Percentiles rank a stretch among this genome's conserved stretches.
These are phyloP conservation scores for Beauveria pseudobassiana DNA, from an alignment of 2,329 filamentous ascomycete species.

Conservation along the genomic window DNA sequence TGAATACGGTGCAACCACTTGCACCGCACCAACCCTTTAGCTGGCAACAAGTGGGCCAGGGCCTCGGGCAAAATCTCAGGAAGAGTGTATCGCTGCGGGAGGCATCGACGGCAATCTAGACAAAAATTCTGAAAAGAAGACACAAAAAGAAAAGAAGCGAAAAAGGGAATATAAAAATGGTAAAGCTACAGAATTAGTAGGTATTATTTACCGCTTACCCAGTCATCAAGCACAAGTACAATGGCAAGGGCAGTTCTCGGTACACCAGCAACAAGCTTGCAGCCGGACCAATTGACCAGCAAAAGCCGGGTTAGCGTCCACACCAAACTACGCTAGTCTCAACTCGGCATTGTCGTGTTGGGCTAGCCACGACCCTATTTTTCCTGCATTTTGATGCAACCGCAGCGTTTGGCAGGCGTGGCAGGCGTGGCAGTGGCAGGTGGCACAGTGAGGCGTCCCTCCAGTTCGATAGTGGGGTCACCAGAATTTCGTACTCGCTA, in stretches of 20 bases:
- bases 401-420: background rate
- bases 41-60: background rate
- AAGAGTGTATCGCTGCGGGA: too few relatives aligned
- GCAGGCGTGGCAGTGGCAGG: background rate
- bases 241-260: too few relatives aligned
- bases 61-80: background rate
- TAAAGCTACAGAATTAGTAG: too few relatives aligned
- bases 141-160: too few relatives aligned
- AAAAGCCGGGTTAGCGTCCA: background rate
- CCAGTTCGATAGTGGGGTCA: background rate
- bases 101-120: too few relatives aligned
- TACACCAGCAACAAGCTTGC: too few relatives aligned
- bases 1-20: background rate
- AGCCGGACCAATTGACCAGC: background rate
- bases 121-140: too few relatives aligned
- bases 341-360: background rate
- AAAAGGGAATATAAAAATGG: too few relatives aligned
- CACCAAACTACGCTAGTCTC: conserved; percentile 5
- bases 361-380: background rate
- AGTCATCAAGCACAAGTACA: too few relatives aligned
- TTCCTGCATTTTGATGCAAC: background rate
- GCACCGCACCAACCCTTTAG: conserved; percentile 1
- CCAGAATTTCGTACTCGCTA: background rate
- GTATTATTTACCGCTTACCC: too few relatives aligned
- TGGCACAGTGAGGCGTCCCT: background rate